A percentile compares a stretch with the other conserved stretches of the same genome.
phyloP scores from a whole-genome alignment of 768 basidiomycete genomes.

The Collybiopsis confluens region DNA sequence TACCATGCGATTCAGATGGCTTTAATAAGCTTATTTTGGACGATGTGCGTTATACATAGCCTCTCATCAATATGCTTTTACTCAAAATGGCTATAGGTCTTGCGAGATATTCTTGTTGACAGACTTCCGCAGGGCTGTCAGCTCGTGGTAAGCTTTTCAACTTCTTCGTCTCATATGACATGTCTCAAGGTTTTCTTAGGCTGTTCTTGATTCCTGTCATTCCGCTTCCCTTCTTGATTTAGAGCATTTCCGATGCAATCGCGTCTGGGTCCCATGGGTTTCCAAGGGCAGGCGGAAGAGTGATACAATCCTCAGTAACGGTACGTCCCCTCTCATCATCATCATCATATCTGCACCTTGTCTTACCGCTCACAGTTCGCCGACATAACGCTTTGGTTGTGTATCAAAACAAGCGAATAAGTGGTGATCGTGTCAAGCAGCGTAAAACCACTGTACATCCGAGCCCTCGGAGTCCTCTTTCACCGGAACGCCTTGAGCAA shows the following conservation, averaged over 20 bases:
- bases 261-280: conserved; percentile 42
- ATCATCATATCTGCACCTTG: background rate
- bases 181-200: conserved; percentile 12
- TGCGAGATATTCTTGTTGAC: conserved; percentile 31
- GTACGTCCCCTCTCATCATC: conserved; percentile 16
- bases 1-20: conserved; percentile 30
- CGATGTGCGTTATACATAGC: conserved; percentile 22
- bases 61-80: background rate
- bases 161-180: background rate
- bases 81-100: conserved; percentile 20
- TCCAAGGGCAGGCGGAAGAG: conserved; percentile 37
- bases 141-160: conserved; percentile 26
- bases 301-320: conserved; percentile 26
- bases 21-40: conserved; percentile 27
- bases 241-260: conserved; percentile 39
- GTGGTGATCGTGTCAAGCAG: conserved; percentile 12
- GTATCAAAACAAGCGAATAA: conserved; percentile 22
- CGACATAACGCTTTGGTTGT: conserved; percentile 11
- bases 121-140: conserved; percentile 31
- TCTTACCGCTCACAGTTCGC: background rate
- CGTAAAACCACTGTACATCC: conserved; percentile 13
- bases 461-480: background rate
- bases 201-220: conserved; percentile 37
- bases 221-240: conserved; percentile 40
- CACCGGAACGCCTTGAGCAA: background rate